These are phyloP conservation scores for Crithidia mellificae DNA, from an alignment of 208 protist genomes.

Conservation along the genomic window DNA sequence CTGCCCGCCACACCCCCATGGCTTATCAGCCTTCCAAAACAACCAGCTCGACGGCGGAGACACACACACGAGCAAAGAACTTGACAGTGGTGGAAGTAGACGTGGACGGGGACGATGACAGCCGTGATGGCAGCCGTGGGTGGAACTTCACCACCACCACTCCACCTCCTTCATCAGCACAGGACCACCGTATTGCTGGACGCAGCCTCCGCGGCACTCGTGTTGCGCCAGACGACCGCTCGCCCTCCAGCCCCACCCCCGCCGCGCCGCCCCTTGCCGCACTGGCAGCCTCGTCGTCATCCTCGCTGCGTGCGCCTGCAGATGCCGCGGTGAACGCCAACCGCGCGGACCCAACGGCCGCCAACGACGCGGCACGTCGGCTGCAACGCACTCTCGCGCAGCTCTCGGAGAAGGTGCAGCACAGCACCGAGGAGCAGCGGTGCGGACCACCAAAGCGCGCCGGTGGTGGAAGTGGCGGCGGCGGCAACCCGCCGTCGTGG, in stretches of 20 bases:
- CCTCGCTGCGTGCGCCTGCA: background rate
- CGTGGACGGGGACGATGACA: background rate
- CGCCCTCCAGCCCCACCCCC: conserved; percentile 9
- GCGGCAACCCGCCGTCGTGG: conserved; percentile 9
- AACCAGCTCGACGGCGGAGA: background rate
- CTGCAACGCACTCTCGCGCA: conserved; percentile 39
- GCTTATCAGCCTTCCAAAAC: too few relatives aligned
- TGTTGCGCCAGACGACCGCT: background rate
- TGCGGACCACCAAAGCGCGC: conserved; percentile 32
- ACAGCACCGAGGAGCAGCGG: conserved; percentile 38
- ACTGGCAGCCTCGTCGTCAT: background rate
- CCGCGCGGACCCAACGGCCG: background rate
- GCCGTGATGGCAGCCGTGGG: background rate
- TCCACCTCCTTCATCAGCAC: background rate
- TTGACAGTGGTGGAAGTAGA: conserved; percentile 6
- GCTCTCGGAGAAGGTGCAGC: conserved; percentile 47
- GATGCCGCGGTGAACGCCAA: background rate
- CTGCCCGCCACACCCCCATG: too few relatives aligned
- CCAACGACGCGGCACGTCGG: background rate
- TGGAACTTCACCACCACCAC: background rate
- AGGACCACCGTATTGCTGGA: background rate
- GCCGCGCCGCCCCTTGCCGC: background rate
- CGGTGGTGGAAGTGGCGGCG: conserved; percentile 13
- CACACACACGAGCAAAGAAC: background rate
- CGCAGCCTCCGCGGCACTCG: background rate